phyloP scores from a whole-genome alignment of 1,139 yeast species.

The Suhomyces bribrorum region DNA sequence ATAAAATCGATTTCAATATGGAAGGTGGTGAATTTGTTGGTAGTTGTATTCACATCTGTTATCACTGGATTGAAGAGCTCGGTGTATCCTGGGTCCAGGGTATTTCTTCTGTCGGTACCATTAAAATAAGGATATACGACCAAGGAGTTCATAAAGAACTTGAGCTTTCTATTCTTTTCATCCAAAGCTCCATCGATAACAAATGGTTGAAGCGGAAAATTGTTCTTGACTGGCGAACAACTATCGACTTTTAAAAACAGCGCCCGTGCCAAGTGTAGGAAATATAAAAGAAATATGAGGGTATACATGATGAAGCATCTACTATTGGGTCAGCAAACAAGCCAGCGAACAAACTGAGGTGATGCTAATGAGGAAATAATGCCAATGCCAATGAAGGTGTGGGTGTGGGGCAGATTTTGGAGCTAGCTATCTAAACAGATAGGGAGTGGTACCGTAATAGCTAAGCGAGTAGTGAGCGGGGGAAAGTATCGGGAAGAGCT shows the following conservation, averaged over 20 bases:
- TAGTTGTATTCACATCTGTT: conserved; percentile 44
- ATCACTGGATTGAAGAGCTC: conserved; percentile 21
- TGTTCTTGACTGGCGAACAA: conserved; percentile 12
- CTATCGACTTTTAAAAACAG: conserved; percentile 15
- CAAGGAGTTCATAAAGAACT: conserved; percentile 42
- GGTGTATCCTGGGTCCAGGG: conserved; percentile 6
- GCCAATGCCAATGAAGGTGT: too few relatives aligned
- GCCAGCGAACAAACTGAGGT: too few relatives aligned
- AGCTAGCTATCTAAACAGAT: too few relatives aligned
- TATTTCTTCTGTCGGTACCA: conserved; percentile 7
- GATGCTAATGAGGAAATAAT: too few relatives aligned
- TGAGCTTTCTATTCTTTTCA: conserved; percentile 31
- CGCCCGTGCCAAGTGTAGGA: conserved; percentile 7
- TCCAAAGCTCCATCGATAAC: conserved; percentile 46
- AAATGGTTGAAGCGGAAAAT: conserved; percentile 29
- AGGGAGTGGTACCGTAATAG: too few relatives aligned
- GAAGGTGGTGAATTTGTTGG: conserved; percentile 51
- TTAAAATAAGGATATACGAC: conserved; percentile 19
- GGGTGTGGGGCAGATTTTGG: too few relatives aligned
- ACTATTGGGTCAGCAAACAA: too few relatives aligned
- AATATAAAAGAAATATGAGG: conserved; percentile 1
- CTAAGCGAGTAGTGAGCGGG: too few relatives aligned
- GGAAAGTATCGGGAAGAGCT: too few relatives aligned
- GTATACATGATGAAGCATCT: conserved; percentile 1
- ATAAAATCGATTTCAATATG: conserved; percentile 47